Percentiles rank a stretch among this genome's conserved stretches.
Conservation (phyloP, 83 land plant genomes). For the Diphasiastrum complanatum region DNA sequence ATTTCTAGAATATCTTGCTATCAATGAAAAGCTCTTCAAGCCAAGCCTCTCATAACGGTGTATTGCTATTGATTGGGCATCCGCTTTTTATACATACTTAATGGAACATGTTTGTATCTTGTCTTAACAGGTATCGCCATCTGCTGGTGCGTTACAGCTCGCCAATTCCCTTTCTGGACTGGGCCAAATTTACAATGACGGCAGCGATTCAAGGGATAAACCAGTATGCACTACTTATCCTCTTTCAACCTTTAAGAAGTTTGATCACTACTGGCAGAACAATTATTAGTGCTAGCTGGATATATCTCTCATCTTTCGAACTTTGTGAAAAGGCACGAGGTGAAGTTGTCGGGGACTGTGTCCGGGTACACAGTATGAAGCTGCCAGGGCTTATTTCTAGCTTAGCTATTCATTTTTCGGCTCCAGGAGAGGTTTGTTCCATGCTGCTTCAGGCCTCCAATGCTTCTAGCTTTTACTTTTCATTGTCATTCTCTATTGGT, state of each 20-base stretch:
- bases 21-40: too few relatives aligned
- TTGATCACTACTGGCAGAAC: neutral
- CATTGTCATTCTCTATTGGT: neutral
- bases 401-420: conserved; percentile 63
- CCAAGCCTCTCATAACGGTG: too few relatives aligned
- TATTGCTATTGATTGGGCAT: too few relatives aligned
- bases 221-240: conserved; percentile 33
- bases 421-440: conserved; percentile 83
- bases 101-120: too few relatives aligned
- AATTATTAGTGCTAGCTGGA: neutral
- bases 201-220: conserved; percentile 43
- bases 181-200: conserved; percentile 73
- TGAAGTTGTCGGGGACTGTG: conserved; percentile 66
- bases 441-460: too few relatives aligned
- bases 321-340: conserved; percentile 67
- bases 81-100: too few relatives aligned
- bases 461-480: neutral
- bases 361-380: conserved; percentile 71
- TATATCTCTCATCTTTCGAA: neutral
- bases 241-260: neutral
- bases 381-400: conserved; percentile 74
- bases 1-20: too few relatives aligned
- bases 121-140: conserved; percentile 62
- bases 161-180: conserved; percentile 66
- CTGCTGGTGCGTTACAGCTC: conserved; percentile 51